Evolutionary conservation across 257 asterid species (phyloP).

Genomic region (Penstemon barbatus): DNA sequence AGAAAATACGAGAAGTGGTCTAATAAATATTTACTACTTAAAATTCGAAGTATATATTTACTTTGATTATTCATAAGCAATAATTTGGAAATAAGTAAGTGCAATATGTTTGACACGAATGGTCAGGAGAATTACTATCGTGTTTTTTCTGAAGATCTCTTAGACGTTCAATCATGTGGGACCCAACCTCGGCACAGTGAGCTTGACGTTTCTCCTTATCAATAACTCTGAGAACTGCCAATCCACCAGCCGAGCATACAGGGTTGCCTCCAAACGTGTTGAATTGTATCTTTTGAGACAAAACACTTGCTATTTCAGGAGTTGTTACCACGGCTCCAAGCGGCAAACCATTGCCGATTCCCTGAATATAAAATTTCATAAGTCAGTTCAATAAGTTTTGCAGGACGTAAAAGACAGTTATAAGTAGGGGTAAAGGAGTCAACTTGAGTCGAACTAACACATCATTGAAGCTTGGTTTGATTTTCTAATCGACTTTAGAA

Average conservation of each 20-base stretch:
- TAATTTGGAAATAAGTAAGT: neutral
- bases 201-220: constrained; percentile 82
- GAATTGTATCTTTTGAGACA: constrained; percentile 87
- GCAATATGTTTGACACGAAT: neutral
- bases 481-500: too few relatives aligned
- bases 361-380: constrained; percentile 45
- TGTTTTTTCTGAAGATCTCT: constrained; percentile 72
- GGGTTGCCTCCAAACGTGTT: constrained; percentile 98
- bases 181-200: constrained; percentile 86
- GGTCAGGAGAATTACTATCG: constrained; percentile 55
- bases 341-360: constrained; percentile 95
- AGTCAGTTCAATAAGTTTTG: constrained; percentile 20
- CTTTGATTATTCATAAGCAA: neutral
- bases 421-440: constrained; percentile 1
- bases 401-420: constrained; percentile 10
- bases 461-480: neutral
- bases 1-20: neutral
- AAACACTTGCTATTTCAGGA: constrained; percentile 85
- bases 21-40: neutral
- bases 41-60: neutral
- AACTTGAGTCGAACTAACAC: neutral
- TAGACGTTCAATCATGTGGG: constrained; percentile 73
- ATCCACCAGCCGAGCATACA: constrained; percentile 97
- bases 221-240: constrained; percentile 79
- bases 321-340: constrained; percentile 99